Evolutionary conservation across 768 basidiomycete species (phyloP), one percentile per base, ranked within the genome.

Genomic region (Nidularia pulvinata): DNA sequence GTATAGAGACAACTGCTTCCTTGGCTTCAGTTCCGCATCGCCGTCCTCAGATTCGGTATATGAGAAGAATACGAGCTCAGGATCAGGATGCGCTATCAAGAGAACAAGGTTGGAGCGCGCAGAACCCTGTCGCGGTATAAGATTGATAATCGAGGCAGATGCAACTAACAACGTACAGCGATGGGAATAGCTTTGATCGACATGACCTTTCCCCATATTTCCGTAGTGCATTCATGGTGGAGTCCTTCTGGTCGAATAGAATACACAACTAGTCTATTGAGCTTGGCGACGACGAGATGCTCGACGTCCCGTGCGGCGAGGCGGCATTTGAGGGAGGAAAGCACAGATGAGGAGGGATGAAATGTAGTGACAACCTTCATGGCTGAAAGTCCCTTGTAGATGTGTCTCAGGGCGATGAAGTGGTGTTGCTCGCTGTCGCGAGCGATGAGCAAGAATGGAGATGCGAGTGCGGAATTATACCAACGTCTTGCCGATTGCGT

Each of bases 81-180:
- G 88, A 34, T 89, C 82, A 1, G 91, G 90, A 59, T 91, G 89
- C 55, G 89, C 89, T 0, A 88, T 79, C 63, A 93, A 76, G 33
- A 91, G 76, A 19, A 91, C 65, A 11, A 93, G 60, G 61, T 84
- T 84, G 32, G 76, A 76, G 58, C 69, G 73, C 35, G 61, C 56
- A 43, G 71, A 72, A 52, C 70, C 72, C 70, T 52, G 25, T 32
- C 10, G 25, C 9, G 51, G 14, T 10, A 46, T 25, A n/a, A 52
- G 51, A 25, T 6, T 9, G 9, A 50, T 13, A 9, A 13, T 49
- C 9, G 48, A 11, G 11, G 33, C 9, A 19, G 9, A 35, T 22
- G 48, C 7, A 11, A 49, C 9, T 39, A 43, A 46, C 13, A 10
- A 69, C 77, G 62, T 63, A 89, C 89, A 60, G 69, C 61, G 36